Evolutionary conservation across 176 grass and related monocot genomes (phyloP).

Genomic region (Echinochloa phyllopogon): DNA sequence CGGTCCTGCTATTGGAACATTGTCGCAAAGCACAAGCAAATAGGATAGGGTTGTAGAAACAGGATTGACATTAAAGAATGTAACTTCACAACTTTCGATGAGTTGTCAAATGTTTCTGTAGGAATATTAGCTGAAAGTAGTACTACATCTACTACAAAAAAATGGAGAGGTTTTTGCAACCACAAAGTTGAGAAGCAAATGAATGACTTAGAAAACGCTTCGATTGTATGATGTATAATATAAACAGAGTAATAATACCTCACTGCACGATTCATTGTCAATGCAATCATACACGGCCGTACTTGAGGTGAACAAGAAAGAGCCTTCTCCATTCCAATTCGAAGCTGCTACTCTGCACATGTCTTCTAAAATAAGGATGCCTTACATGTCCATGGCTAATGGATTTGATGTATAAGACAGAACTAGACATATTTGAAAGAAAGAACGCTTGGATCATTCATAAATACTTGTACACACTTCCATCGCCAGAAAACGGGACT

Average conservation of each 20-base stretch:
- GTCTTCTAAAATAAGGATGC: conserved; percentile 38
- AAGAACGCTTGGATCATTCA: not conserved
- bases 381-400: conserved; percentile 36
- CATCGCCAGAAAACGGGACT: not conserved
- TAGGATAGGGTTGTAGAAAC: not conserved
- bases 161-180: not conserved
- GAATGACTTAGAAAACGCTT: conserved; percentile 8
- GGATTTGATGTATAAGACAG: not conserved
- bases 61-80: not conserved
- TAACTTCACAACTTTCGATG: not conserved
- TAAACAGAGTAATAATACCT: conserved; percentile 51
- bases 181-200: not conserved
- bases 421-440: conserved; percentile 19
- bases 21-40: conserved; percentile 15
- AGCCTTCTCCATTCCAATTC: conserved; percentile 89
- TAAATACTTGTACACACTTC: conserved; percentile 11
- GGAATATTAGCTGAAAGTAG: not conserved
- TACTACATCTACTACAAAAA: not conserved
- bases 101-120: not conserved
- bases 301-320: conserved; percentile 91
- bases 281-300: conserved; percentile 74
- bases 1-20: not conserved
- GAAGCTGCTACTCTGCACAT: conserved; percentile 76
- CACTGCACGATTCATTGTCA: conserved; percentile 73
- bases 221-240: conserved; percentile 12